Base-by-base conservation (phyloP, 441 rosid species). In the Omphalea diandra region DNA sequence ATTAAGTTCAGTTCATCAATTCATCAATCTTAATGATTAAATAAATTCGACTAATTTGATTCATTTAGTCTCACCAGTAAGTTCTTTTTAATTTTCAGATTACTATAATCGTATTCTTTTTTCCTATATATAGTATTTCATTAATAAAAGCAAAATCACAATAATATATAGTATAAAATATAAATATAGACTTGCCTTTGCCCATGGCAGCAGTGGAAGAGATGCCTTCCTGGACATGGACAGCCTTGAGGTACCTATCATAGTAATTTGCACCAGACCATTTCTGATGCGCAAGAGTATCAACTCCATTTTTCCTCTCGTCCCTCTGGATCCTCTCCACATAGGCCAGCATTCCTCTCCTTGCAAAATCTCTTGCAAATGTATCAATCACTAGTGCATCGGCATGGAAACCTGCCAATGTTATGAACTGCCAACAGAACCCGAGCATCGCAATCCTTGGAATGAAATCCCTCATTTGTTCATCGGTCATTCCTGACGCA, bases 181-280 rank as follows among this genome's bases (percentile, higher is more conserved):
- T 54, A 27, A 7, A 12, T 15, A 31, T 4, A 26, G 35, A 15
- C 80, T 77, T 84, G 81, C 98, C 99, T 89, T 88, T 92, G 74
- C 94, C 97, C 99, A 94, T 92, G 26, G 98, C 99, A 54, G 97
- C 93, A 57, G 97, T 92, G 69, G 99, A 90, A 47, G 98, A 87
- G 38, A 92, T 89, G 67, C 99, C 99, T 69, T 97, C 97, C 82
- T 92, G 96, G 56, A n/a, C n/a, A n/a, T n/a, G n/a, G n/a, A 94
- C 96, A 0, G 91, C 87, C 86, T 86, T 92, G 57, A 92, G 96
- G 65, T 94, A 94, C 83, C 88, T 76, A 63, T 89, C 98, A 70
- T 89, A 92, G 66, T 77, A 94, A 77, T 89, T 90, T 10, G 98
- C 97, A 53, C 97, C 98, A 0, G 97, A 94, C 98, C 98, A 92